These are phyloP conservation scores for Geosmithia morbida DNA, from an alignment of 2,329 filamentous ascomycete genomes.

Conservation along the genomic window DNA sequence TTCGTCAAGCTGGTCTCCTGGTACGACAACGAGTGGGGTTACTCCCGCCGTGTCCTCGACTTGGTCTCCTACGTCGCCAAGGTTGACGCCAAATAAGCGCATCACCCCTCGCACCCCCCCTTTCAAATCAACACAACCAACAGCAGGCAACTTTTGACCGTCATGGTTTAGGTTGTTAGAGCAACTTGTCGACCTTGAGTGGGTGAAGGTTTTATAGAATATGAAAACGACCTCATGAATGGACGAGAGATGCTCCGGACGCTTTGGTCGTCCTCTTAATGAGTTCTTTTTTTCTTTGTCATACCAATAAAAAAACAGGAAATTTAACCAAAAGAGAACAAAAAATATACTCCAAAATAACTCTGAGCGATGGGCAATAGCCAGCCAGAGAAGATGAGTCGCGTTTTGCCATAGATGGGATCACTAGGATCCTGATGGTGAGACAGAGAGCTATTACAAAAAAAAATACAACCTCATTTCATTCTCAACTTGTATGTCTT, in stretches of 20 bases:
- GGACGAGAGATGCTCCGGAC: not conserved
- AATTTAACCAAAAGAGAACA: not conserved
- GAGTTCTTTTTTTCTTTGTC: not conserved
- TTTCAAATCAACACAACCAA: too few relatives aligned
- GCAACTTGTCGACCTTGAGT: too few relatives aligned
- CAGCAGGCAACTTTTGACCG: too few relatives aligned
- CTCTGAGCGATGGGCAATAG: too few relatives aligned
- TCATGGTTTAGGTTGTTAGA: too few relatives aligned
- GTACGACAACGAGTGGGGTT: constrained; percentile 99
- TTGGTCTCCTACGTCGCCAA: constrained; percentile 67
- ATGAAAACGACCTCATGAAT: not conserved
- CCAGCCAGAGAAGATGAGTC: too few relatives aligned
- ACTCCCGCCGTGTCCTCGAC: constrained; percentile 89
- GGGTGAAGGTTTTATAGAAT: not conserved
- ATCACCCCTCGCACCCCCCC: not conserved
- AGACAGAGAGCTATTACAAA: too few relatives aligned
- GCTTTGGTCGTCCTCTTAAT: not conserved
- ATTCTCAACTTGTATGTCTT: too few relatives aligned
- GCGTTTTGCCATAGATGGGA: too few relatives aligned
- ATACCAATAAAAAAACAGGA: not conserved
- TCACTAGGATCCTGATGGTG: too few relatives aligned
- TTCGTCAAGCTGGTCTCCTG: constrained; percentile 97
- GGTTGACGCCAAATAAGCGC: constrained; percentile 47
- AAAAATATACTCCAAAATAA: not conserved
- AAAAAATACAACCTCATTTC: too few relatives aligned